Percentiles rank a stretch among this genome's conserved stretches.
Evolutionary conservation across 139 green algal genomes (phyloP).

Genomic region (Chlorella sorokiniana): DNA sequence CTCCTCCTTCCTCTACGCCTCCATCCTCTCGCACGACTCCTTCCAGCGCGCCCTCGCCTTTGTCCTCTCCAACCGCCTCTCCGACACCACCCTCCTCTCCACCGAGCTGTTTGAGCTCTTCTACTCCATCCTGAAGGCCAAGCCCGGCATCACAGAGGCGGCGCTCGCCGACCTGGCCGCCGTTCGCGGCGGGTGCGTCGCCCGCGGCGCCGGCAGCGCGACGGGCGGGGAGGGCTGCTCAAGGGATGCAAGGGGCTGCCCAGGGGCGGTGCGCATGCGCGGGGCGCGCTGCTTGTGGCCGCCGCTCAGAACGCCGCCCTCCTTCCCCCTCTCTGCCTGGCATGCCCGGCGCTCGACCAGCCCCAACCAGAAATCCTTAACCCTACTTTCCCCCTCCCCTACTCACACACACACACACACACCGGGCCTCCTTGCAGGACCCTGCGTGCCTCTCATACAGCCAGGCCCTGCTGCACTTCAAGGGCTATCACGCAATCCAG

Average conservation of each 20-base stretch:
- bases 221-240: no score
- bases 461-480: constrained; percentile 91
- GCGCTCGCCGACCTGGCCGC: constrained; percentile 55
- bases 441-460: constrained; percentile 70
- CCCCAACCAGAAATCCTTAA: no score
- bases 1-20: constrained; percentile 68
- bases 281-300: no score
- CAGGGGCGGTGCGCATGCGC: no score
- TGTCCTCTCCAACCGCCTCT: constrained; percentile 66
- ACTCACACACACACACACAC: no score
- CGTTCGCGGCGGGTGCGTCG: constrained; percentile 48
- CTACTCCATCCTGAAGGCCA: constrained; percentile 36
- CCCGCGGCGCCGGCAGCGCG: no score
- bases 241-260: no score
- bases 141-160: constrained; percentile 35
- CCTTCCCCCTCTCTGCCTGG: no score
- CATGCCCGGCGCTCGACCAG: no score
- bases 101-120: constrained; percentile 61
- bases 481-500: constrained; percentile 95
- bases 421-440: no score
- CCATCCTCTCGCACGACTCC: constrained; percentile 62
- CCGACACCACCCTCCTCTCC: constrained; percentile 60
- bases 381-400: no score
- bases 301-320: no score
- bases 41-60: constrained; percentile 64